phyloP scores from a whole-genome alignment of 129 eudicot species.

The Helichrysum umbraculigerum region DNA sequence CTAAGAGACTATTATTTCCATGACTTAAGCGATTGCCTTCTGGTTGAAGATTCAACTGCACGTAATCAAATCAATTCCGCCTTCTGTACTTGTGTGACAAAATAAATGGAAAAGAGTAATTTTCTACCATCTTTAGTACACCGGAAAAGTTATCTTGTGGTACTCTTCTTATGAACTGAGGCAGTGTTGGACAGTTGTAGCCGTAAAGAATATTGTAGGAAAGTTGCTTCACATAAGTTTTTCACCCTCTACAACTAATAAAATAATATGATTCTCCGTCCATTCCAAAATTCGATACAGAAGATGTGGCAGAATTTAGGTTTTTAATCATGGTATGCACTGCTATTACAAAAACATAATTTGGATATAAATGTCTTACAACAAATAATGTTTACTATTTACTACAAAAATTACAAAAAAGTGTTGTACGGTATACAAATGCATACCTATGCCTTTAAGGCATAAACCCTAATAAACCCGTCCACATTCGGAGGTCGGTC shows the following conservation, averaged over 20 bases:
- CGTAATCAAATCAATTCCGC: neutral
- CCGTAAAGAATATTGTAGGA: slow-evolving; percentile 7
- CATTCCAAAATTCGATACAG: too few relatives aligned
- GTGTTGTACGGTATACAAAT: neutral
- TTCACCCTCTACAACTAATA: too few relatives aligned
- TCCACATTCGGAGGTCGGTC: too few relatives aligned
- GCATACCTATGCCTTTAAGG: neutral
- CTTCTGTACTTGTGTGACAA: neutral
- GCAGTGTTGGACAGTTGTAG: neutral
- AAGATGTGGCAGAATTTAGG: too few relatives aligned
- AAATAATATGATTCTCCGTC: too few relatives aligned
- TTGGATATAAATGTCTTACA: too few relatives aligned
- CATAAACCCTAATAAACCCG: too few relatives aligned
- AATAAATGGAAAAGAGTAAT: neutral
- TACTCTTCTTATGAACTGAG: neutral
- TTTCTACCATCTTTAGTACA: neutral
- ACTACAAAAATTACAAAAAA: too few relatives aligned
- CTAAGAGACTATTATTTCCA: neutral
- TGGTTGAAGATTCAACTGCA: neutral
- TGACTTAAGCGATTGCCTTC: neutral
- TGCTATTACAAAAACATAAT: too few relatives aligned
- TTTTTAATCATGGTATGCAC: too few relatives aligned
- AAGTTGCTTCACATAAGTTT: neutral
- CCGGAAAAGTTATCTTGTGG: too few relatives aligned
- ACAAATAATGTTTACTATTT: too few relatives aligned